Conservation (phyloP, 352 stramenopile species). For the Globisporangium irregulare region DNA sequence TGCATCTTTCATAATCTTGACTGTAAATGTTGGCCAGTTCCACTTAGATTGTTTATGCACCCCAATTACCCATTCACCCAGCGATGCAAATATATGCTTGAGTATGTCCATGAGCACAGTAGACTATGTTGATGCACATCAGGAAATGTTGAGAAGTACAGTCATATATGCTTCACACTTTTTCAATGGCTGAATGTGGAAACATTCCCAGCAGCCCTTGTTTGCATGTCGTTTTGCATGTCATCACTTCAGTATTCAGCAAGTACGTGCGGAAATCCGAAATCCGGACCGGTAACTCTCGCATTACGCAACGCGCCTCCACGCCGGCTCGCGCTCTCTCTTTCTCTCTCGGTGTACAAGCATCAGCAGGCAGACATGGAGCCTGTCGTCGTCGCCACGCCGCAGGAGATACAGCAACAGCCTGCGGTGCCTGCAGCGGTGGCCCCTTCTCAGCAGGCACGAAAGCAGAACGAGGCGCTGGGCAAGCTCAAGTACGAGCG, state of each 20-base stretch:
- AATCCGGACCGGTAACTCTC: background rate
- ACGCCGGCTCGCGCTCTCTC: background rate
- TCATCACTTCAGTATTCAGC: background rate
- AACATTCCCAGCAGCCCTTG: background rate
- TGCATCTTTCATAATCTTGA: too few relatives aligned
- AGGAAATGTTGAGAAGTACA: background rate
- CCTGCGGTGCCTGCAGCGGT: background rate
- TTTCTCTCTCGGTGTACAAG: background rate
- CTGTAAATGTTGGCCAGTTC: too few relatives aligned
- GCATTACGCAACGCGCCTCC: background rate
- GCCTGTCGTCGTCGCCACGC: conserved; percentile 2
- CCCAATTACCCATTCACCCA: too few relatives aligned
- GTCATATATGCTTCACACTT: background rate
- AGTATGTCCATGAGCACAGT: background rate
- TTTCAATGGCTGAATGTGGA: background rate
- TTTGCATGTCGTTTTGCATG: background rate
- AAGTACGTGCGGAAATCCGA: background rate
- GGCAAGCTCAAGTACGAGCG: conserved; percentile 71
- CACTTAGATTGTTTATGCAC: too few relatives aligned
- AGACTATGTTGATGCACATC: background rate
- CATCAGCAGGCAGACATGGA: background rate
- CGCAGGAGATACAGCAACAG: background rate
- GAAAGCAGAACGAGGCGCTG: conserved; percentile 12
- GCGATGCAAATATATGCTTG: background rate
- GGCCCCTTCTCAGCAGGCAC: conserved; percentile 4